These are phyloP conservation scores for Aspergillus taichungensis DNA, from an alignment of 495 filamentous ascomycete genomes.

Conservation along the genomic window DNA sequence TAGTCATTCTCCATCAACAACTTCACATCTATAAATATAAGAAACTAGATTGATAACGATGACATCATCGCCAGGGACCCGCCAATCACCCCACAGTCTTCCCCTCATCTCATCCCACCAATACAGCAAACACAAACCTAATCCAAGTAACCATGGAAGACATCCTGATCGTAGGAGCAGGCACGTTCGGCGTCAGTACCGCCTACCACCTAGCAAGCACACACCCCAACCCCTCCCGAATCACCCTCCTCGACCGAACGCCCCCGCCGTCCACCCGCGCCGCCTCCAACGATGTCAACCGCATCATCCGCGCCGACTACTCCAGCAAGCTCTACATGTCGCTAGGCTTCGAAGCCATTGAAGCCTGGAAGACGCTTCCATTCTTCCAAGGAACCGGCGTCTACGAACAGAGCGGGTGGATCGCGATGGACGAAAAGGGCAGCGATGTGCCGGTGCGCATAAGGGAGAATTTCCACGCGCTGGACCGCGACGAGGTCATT, in stretches of 20 bases:
- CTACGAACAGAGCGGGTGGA: constrained; percentile 28
- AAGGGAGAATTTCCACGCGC: constrained; percentile 22
- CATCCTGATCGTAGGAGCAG: not conserved
- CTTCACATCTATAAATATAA: too few species aligned
- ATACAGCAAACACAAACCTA: too few species aligned
- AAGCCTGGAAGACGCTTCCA: constrained; percentile 17
- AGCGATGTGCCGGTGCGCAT: constrained; percentile 22
- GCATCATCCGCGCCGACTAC: constrained; percentile 30
- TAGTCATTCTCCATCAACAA: too few species aligned
- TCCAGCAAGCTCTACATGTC: constrained; percentile 21
- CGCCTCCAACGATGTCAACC: constrained; percentile 27
- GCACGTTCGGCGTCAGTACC: constrained; percentile 36
- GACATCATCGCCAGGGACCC: too few species aligned
- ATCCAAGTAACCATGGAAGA: too few species aligned
- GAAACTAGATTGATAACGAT: too few species aligned
- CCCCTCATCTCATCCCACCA: too few species aligned
- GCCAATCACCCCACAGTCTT: too few species aligned
- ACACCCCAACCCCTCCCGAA: constrained; percentile 13
- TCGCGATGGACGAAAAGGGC: constrained; percentile 23
- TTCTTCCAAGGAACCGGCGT: constrained; percentile 16
- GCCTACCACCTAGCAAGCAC: constrained; percentile 32
- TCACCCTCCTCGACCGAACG: constrained; percentile 29
- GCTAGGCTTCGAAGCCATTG: constrained; percentile 23
- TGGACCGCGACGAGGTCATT: constrained; percentile 9
- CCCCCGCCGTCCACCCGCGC: constrained; percentile 17